Base-by-base conservation (phyloP, 352 stramenopile species). In the Globisporangium nagaii region DNA sequence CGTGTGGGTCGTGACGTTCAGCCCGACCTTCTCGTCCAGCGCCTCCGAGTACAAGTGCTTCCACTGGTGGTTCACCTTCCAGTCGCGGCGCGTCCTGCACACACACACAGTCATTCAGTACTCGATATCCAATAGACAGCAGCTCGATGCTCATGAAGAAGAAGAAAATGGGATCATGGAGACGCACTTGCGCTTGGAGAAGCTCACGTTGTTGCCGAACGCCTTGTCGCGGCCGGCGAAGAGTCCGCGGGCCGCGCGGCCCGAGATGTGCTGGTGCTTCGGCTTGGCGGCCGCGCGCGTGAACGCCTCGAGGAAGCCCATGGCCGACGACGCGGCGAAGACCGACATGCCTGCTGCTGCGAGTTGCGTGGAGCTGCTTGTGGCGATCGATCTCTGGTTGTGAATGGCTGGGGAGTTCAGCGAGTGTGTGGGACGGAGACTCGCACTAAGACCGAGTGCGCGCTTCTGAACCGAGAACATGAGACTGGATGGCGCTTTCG, bases 181-280 rank as follows among this genome's bases (percentile, higher is more conserved):
- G 6, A 74, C 70, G 36, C 57, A 83, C 69, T 88, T 92, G 61
- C 89, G 91, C 67, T 97, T 93, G 62, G 82, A 96, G 73, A 97
- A 97, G 36, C 82, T 95, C 15, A 97, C 84, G 60, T 96, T 98
- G 83, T 98, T 98, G 55, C 94, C 94, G 55, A 93, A 96, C 30
- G 79, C 61, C 63, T 98, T 93, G 73, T 98, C 94, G 43, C 91
- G 92, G 17, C 94, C 94, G 31, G 94, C 88, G 65, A 97, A 98
- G 35, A 98, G 75, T 10, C 94, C 94, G 31, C 92, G 88, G 44
- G 73, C 61, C 24, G 82, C 82, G 32, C 82, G 79, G 2, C 82
- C 82, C 3, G 79, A 90, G 53, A 88, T 79, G 69, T 93, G 82
- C 64, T 88, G 62, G 51, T 70, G 75, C 61, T 76, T 75, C 17